phyloP scores from a whole-genome alignment of 805 yeast species.

The Debaryomyces tyrocola region DNA sequence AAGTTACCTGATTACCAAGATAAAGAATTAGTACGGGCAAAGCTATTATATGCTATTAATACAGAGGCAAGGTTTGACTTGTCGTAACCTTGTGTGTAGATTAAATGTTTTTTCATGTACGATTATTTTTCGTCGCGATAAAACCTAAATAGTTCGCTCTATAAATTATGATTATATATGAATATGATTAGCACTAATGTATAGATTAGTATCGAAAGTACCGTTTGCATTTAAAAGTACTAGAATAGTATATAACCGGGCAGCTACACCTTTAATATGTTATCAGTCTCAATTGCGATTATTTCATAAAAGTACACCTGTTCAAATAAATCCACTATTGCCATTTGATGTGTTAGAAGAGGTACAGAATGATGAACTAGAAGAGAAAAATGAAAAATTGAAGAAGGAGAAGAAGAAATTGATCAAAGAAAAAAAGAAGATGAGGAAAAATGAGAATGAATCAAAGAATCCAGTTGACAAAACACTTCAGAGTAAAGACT shows the following conservation, averaged over 20 bases:
- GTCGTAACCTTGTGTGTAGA: slow-evolving; percentile 37
- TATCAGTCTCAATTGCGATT: background rate
- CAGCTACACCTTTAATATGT: background rate
- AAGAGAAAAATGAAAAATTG: slow-evolving; percentile 25
- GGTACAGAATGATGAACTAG: slow-evolving; percentile 30
- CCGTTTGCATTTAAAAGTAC: background rate
- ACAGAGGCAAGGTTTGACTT: slow-evolving; percentile 88
- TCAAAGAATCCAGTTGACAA: slow-evolving; percentile 4
- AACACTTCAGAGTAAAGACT: slow-evolving; percentile 4
- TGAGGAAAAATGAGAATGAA: slow-evolving; percentile 6
- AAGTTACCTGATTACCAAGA: slow-evolving; percentile 81
- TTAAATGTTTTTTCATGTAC: background rate
- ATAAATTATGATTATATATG: background rate
- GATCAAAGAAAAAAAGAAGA: slow-evolving; percentile 18
- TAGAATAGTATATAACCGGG: background rate
- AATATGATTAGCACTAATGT: background rate
- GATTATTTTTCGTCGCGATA: background rate
- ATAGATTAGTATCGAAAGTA: background rate
- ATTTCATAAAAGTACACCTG: background rate
- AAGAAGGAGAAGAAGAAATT: slow-evolving; percentile 27
- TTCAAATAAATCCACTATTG: slow-evolving; percentile 31
- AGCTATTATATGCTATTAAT: slow-evolving; percentile 75
- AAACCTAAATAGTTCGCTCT: background rate
- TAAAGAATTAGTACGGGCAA: slow-evolving; percentile 54
- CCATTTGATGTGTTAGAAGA: slow-evolving; percentile 44